phyloP scores from a whole-genome alignment of 768 basidiomycete genomes.

The Leccinum longicurvipes region DNA sequence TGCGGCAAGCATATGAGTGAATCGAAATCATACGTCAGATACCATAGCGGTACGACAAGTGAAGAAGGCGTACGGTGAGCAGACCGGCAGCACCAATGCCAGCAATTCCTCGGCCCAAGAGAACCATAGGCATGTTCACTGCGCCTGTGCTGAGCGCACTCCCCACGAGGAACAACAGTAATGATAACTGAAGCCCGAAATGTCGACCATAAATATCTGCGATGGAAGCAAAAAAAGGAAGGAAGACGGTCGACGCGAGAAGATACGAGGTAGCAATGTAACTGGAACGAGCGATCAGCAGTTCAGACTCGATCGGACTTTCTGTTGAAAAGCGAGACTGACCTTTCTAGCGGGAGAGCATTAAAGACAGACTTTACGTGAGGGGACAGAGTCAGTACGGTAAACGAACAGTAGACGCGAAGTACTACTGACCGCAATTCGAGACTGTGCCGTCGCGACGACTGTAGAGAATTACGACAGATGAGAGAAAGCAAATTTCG shows the following conservation, averaged over 20 bases:
- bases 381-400: background rate
- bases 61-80: conserved; percentile 26
- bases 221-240: conserved; percentile 48
- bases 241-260: conserved; percentile 50
- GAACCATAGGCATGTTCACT: conserved; percentile 42
- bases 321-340: background rate
- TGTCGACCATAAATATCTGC: conserved; percentile 52
- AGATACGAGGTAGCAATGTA: conserved; percentile 51
- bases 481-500: background rate
- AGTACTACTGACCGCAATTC: conserved; percentile 43
- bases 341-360: conserved; percentile 28
- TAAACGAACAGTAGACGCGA: background rate
- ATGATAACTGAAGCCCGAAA: conserved; percentile 41
- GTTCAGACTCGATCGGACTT: background rate
- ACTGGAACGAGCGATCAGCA: conserved; percentile 17
- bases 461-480: conserved; percentile 26
- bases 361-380: conserved; percentile 27
- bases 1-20: background rate
- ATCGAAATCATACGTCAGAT: background rate
- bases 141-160: conserved; percentile 47
- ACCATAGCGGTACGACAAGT: background rate
- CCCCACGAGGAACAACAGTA: conserved; percentile 45
- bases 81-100: conserved; percentile 48
- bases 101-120: conserved; percentile 47
- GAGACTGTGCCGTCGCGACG: conserved; percentile 50